phyloP scores from a whole-genome alignment of 2,329 filamentous ascomycete species.

The Apiospora pterosperma region DNA sequence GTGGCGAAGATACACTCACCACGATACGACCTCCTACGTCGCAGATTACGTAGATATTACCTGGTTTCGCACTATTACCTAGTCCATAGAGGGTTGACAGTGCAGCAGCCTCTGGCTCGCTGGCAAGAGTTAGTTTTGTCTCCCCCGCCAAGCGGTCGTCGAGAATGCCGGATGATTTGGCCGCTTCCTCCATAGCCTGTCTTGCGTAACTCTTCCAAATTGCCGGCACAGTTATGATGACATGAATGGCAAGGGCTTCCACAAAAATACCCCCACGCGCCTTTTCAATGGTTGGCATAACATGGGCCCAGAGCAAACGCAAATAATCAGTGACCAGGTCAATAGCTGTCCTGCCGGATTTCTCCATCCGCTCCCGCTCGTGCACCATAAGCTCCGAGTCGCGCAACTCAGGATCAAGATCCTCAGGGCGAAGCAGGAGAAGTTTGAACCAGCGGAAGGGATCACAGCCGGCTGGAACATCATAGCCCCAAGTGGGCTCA shows the following conservation, averaged over 20 bases:
- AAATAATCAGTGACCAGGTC: conserved; percentile 22
- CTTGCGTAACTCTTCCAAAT: conserved; percentile 22
- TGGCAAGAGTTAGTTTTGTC: conserved; percentile 17
- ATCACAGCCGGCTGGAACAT: conserved; percentile 13
- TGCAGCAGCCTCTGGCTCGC: conserved; percentile 24
- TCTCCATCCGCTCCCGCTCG: conserved; percentile 9
- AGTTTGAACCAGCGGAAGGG: conserved; percentile 25
- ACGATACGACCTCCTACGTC: conserved; percentile 24
- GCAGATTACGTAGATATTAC: conserved; percentile 18
- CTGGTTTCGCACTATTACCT: not conserved
- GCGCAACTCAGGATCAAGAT: conserved; percentile 12
- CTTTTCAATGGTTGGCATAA: conserved; percentile 12
- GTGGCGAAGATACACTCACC: conserved; percentile 8
- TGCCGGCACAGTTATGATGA: conserved; percentile 23
- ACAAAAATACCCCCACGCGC: conserved; percentile 11
- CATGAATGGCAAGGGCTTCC: conserved; percentile 11
- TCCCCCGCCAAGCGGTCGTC: conserved; percentile 9
- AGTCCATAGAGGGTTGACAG: conserved; percentile 15
- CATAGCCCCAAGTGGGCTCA: conserved; percentile 19
- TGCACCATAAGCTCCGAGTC: conserved; percentile 11
- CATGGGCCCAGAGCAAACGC: conserved; percentile 20
- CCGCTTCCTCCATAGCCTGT: conserved; percentile 16
- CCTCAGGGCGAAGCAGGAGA: conserved; percentile 15
- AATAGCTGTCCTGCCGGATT: conserved; percentile 15
- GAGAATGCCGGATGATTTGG: conserved; percentile 16